phyloP scores from a whole-genome alignment of 306 rosid genomes.

The Rosa persica region DNA sequence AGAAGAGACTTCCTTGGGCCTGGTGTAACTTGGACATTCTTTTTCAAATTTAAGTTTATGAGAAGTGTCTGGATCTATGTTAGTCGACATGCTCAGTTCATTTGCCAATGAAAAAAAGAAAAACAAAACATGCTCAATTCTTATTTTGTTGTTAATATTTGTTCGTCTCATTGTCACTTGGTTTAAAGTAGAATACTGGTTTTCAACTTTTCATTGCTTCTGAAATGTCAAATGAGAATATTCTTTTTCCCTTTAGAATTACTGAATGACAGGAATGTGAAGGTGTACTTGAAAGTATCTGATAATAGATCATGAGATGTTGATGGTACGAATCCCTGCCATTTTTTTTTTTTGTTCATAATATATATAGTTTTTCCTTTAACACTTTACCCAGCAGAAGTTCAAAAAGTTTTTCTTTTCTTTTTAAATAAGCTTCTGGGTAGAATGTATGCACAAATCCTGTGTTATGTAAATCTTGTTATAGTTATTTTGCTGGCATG shows the following conservation, averaged over 20 bases:
- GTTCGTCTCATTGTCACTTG: not conserved
- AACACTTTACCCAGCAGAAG: constrained; percentile 4
- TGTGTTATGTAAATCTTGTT: constrained; percentile 22
- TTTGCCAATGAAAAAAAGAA: not conserved
- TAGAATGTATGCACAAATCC: constrained; percentile 10
- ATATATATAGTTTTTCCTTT: not conserved
- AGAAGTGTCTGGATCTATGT: not conserved
- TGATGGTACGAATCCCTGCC: constrained; percentile 18
- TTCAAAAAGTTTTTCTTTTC: not conserved
- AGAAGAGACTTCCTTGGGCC: not conserved
- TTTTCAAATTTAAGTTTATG: not conserved
- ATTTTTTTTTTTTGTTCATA: not conserved
- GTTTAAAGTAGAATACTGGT: constrained; percentile 1
- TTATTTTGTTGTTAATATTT: not conserved
- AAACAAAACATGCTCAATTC: not conserved
- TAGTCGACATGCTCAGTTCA: not conserved
- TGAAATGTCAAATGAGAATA: not conserved
- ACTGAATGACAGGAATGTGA: constrained; percentile 11
- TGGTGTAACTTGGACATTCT: not conserved
- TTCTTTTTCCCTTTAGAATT: not conserved
- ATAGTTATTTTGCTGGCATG: constrained; percentile 25
- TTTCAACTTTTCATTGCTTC: not conserved
- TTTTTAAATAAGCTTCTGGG: not conserved
- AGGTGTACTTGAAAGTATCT: constrained; percentile 18
- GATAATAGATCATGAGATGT: constrained; percentile 10